Percentiles rank a stretch among this genome's conserved stretches.
Evolutionary conservation across 179 eudicot species (phyloP).

Genomic region (Nepenthes alata): DNA sequence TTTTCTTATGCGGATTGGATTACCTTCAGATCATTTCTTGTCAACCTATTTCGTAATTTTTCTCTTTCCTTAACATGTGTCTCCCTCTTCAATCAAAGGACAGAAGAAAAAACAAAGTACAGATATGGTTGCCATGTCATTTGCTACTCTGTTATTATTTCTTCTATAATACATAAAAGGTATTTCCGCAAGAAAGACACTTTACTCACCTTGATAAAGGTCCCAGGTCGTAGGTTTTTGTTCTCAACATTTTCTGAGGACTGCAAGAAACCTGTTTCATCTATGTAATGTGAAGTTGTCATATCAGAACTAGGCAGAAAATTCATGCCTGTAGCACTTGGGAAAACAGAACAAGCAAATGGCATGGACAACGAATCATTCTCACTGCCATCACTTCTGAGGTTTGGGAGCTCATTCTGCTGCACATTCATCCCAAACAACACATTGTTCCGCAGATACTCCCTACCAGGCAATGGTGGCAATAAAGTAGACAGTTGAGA

Average conservation of each 20-base stretch:
- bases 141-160: too few species aligned
- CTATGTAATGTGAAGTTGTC: constrained; percentile 9
- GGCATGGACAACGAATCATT: constrained; percentile 29
- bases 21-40: too few species aligned
- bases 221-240: constrained; percentile 6
- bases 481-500: constrained; percentile 22
- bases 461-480: constrained; percentile 56
- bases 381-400: constrained; percentile 19
- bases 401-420: constrained; percentile 22
- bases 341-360: neutral
- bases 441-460: constrained; percentile 29
- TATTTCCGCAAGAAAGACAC: neutral
- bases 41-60: too few species aligned
- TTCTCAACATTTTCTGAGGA: constrained; percentile 9
- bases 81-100: too few species aligned
- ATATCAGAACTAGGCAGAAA: neutral
- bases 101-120: too few species aligned
- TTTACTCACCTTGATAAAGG: constrained; percentile 10
- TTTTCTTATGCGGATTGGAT: too few species aligned
- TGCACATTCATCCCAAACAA: constrained; percentile 40
- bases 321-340: constrained; percentile 4
- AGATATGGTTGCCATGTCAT: too few species aligned
- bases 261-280: constrained; percentile 6
- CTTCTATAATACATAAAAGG: too few species aligned
- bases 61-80: too few species aligned